Base-by-base conservation (phyloP, 1,284 basidiomycete genomes). In the Hymenochaete sp. region DNA sequence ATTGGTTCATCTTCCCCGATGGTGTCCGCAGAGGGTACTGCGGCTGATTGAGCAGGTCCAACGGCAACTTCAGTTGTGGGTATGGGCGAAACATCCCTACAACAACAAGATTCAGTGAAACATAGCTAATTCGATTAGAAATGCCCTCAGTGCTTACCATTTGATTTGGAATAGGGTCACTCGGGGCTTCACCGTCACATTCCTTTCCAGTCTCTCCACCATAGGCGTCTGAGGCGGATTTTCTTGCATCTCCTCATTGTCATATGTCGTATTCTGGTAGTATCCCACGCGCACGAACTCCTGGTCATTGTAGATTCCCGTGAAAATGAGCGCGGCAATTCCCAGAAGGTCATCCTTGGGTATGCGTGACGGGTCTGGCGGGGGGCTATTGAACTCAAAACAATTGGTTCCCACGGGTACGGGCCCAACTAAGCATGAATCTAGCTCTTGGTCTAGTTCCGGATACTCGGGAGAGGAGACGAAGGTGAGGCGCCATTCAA, bases 271-370 rank as follows among this genome's bases (percentile, higher is more conserved):
- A 62, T 98, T 96, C 65, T 98, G 96, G 63, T 99, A 99, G 66
- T 99, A 98, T 4, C 96, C 95, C 16, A 99, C 93, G 32, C 95
- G 80, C 29, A 99, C 95, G 63, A 99, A 99, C 63, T 98, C 95
- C 58, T 96, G 92, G 44, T 95, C 93, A 26, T 79, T 79, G 64
- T 95, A 87, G 44, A 87, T 79, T 42, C 87, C 85, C n/a, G 92
- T 91, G 53, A 93, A 73, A 58, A 95, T 90, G 57, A 95, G 79
- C 2, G 92, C 91, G 0, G 91, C 87, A 11, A 95, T 89, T 31
- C 92, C 91, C 1, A 95, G 72, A 11, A 92, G 79, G 58, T 95
- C 92, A 53, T 86, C 79, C 41, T 75, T 59, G 0, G 90, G 90
- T 53, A 93, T 92, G 53, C 79, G 79, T 22, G 79, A 67, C 38